These are phyloP conservation scores for Magnolia officinalis DNA, from an alignment of 164 flowering plant genomes.

Conservation along the genomic window DNA sequence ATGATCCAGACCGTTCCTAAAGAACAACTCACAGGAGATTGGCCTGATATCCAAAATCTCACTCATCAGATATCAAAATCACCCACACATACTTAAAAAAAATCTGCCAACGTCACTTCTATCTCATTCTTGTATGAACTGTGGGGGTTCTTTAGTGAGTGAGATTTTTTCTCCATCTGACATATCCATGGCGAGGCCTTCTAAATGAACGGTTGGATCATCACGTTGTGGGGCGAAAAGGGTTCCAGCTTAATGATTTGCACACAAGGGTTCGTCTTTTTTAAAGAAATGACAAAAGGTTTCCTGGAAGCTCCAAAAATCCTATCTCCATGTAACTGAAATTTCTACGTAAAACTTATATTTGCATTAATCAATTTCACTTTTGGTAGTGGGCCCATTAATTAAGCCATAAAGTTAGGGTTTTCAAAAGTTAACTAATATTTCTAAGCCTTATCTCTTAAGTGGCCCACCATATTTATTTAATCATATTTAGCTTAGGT, in stretches of 20 bases:
- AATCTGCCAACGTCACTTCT: too few relatives aligned
- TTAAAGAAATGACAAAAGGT: conserved; percentile 11
- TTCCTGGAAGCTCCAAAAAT: conserved; percentile 16
- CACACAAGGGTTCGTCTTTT: conserved; percentile 44
- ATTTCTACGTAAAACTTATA: conserved; percentile 19
- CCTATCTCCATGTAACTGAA: conserved; percentile 26
- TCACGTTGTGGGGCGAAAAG: not conserved
- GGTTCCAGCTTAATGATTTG: conserved; percentile 10
- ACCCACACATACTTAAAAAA: not conserved
- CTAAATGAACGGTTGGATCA: not conserved
- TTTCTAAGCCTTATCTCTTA: conserved; percentile 14
- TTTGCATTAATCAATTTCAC: conserved; percentile 13
- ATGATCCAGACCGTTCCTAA: not conserved
- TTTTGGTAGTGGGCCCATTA: conserved; percentile 7
- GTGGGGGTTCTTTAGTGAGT: not conserved
- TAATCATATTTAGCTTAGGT: not conserved
- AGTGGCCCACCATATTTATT: conserved; percentile 12
- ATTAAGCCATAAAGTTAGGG: conserved; percentile 26
- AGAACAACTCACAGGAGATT: not conserved
- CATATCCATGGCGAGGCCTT: not conserved
- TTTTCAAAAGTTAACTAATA: conserved; percentile 35
- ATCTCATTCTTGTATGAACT: not conserved
- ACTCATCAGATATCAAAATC: not conserved
- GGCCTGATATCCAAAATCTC: not conserved
- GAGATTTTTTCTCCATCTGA: not conserved